Evolutionary conservation across 2,329 filamentous ascomycete species (phyloP).

Genomic region (Fusarium sp.): DNA sequence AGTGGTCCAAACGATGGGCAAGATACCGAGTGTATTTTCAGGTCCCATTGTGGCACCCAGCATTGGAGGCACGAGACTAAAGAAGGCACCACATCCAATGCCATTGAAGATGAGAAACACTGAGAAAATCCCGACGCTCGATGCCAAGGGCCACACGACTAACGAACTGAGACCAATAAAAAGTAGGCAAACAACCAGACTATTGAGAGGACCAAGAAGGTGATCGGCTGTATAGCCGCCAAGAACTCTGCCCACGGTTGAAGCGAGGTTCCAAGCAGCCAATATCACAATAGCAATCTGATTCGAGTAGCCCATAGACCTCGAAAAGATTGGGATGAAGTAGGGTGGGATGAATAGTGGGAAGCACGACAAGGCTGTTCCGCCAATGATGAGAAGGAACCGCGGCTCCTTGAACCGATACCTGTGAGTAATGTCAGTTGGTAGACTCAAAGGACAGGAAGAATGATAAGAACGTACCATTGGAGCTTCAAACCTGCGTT

Average conservation of each 20-base stretch:
- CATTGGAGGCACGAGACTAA: constrained; percentile 49
- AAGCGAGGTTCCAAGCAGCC: constrained; percentile 50
- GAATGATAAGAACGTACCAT: constrained; percentile 29
- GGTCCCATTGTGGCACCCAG: constrained; percentile 45
- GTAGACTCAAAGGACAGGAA: fast-evolving
- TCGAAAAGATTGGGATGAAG: constrained; percentile 45
- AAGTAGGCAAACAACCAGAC: constrained; percentile 43
- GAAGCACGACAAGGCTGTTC: constrained; percentile 47
- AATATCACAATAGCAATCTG: constrained; percentile 43
- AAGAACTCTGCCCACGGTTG: constrained; percentile 43
- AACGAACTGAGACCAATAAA: constrained; percentile 48
- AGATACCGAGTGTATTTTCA: constrained; percentile 41
- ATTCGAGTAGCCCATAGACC: constrained; percentile 44
- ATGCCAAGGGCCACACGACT: constrained; percentile 47
- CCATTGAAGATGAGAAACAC: constrained; percentile 46
- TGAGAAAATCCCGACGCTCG: constrained; percentile 41
- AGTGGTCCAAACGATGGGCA: constrained; percentile 48
- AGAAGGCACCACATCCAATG: constrained; percentile 49
- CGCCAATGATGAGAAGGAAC: constrained; percentile 43
- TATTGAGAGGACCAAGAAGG: constrained; percentile 48
- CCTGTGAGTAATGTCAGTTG: constrained; percentile 17
- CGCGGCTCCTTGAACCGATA: constrained; percentile 45
- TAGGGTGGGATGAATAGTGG: constrained; percentile 46
- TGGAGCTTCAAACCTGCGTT: constrained; percentile 38
- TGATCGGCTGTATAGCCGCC: constrained; percentile 46